These are phyloP conservation scores for Coemansia sp. DNA, from an alignment of 192 early-diverging fungal species.

Conservation along the genomic window DNA sequence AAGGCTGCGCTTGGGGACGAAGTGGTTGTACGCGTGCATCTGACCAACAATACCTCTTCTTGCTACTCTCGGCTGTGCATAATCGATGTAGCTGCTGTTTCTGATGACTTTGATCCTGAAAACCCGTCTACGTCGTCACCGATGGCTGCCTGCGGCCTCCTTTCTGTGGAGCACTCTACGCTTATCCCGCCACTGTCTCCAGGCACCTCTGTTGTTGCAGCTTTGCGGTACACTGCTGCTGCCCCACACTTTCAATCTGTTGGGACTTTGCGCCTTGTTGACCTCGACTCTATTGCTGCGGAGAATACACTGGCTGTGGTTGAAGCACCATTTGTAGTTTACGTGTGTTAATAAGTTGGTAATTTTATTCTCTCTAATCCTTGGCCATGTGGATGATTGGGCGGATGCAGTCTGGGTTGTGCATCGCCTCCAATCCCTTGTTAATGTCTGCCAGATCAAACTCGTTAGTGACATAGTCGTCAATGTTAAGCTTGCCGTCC, in stretches of 20 bases:
- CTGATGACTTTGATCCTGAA: background rate
- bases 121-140: background rate
- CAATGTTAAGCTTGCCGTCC: slow-evolving; percentile 82
- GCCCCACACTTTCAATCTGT: slow-evolving; percentile 45
- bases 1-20: slow-evolving; percentile 29
- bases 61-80: slow-evolving; percentile 29
- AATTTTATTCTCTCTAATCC: slow-evolving; percentile 16
- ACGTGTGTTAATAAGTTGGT: slow-evolving; percentile 13
- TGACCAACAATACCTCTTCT: slow-evolving; percentile 36
- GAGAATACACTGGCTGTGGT: slow-evolving; percentile 28
- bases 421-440: slow-evolving; percentile 92
- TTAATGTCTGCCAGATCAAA: slow-evolving; percentile 83
- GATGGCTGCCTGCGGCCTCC: slow-evolving; percentile 4
- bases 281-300: slow-evolving; percentile 22
- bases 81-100: slow-evolving; percentile 15
- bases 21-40: slow-evolving; percentile 24
- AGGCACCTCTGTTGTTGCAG: slow-evolving; percentile 30
- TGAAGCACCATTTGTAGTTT: slow-evolving; percentile 46
- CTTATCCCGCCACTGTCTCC: slow-evolving; percentile 33
- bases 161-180: slow-evolving; percentile 17
- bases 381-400: slow-evolving; percentile 43
- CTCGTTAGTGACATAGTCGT: slow-evolving; percentile 86
- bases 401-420: slow-evolving; percentile 63
- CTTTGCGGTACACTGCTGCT: slow-evolving; percentile 38
- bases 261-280: slow-evolving; percentile 23